Evolutionary conservation across 2,329 filamentous ascomycete species (phyloP).

Genomic region (Aspergillus brasiliensis): DNA sequence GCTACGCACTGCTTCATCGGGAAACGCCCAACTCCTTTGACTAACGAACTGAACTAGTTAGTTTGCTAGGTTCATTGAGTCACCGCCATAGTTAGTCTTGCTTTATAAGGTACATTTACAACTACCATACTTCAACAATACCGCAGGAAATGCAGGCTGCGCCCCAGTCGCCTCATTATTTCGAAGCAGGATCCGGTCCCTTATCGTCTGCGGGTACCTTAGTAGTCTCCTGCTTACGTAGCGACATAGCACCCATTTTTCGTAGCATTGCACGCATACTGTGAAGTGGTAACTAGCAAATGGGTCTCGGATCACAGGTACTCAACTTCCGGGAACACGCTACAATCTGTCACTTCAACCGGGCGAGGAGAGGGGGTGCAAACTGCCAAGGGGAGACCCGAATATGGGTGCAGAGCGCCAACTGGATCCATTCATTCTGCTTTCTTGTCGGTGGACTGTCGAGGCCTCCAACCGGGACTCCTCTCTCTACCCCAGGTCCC

Average conservation of each 20-base stretch:
- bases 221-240: neutral
- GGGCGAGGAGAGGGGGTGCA: neutral
- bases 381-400: neutral
- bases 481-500: conserved; percentile 24
- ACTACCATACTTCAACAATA: neutral
- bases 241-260: neutral
- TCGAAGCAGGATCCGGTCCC: neutral
- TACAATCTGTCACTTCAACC: neutral
- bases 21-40: neutral
- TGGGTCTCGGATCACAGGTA: too few relatives aligned
- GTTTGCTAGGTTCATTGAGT: neutral
- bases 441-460: conserved; percentile 12
- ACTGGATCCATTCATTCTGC: neutral
- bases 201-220: neutral
- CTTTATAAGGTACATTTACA: neutral
- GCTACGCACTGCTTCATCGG: neutral
- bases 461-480: too few relatives aligned
- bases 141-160: conserved; percentile 3
- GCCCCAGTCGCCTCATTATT: conserved; percentile 8
- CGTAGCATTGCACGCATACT: too few relatives aligned
- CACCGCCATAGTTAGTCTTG: neutral
- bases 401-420: neutral
- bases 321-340: too few relatives aligned
- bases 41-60: neutral
- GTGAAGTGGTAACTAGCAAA: too few relatives aligned